Evolutionary conservation across 306 rosid species (phyloP), one percentile per base, ranked within the genome.

Genomic region (Parietaria judaica): DNA sequence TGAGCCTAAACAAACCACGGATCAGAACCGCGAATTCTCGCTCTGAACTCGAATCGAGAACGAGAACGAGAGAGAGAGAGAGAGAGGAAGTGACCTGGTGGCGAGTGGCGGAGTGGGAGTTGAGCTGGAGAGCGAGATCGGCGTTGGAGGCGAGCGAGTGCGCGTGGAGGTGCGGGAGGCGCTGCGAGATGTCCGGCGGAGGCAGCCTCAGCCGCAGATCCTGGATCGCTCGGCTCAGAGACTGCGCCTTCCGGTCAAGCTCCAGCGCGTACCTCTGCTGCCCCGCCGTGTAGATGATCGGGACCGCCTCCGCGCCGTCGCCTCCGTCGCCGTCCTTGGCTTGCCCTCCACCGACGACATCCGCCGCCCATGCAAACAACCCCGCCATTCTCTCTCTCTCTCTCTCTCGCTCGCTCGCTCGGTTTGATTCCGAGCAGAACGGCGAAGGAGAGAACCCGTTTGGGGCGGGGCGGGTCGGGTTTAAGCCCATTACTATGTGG

Each of bases 141-240:
- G 94, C 94, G 57, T 78, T 87, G 71, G 98, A 91, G 58, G 98
- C 98, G 43, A 92, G 76, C 43, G 96, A 80, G 65, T 92, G 96
- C 0, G 96, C 98, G 58, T 88, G 98, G 60, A 92, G 95, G 58
- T 88, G 94, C 65, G 98, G 98, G 34, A 92, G 98, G 54, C 98
- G 85, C 41, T 86, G 90, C 3, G 98, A 86, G 31, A 92, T 84
- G 55, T 88, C 88, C 0, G 80, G 95, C 0, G 98, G 98, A 70
- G 98, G 98, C 14, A 92, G 68, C 67, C 96, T 73, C 15, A 77
- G 77, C 8, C 98, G 96, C 58, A 92, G 88, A 82, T 88, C 96
- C 3, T 82, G 85, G 78, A 92, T 88, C 81, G 71, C 69, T 69
- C 95, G 88, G 71, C 78, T 76, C 37, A 92, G 78, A 74, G 88